Percentiles rank a stretch among this genome's conserved stretches.
phyloP scores from a whole-genome alignment of 1,139 yeast species.

The Yamadazyma dushanensis region DNA sequence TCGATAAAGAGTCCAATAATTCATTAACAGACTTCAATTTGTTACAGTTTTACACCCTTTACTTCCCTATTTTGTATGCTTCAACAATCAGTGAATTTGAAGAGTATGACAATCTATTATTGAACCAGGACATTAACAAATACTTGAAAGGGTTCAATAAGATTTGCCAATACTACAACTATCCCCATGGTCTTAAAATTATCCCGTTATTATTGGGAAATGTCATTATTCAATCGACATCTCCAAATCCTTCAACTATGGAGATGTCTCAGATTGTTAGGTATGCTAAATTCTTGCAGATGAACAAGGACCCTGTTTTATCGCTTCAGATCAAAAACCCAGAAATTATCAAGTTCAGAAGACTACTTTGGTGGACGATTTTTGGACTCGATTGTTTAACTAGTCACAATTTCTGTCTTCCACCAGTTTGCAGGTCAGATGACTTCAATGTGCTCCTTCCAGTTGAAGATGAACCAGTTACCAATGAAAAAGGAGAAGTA shows the following conservation, averaged over 20 bases:
- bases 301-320: constrained; percentile 59
- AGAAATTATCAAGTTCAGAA: constrained; percentile 50
- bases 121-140: constrained; percentile 51
- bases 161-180: constrained; percentile 50
- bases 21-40: constrained; percentile 28
- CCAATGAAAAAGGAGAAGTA: constrained; percentile 23
- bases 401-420: constrained; percentile 55
- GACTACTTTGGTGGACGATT: constrained; percentile 67
- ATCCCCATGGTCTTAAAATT: constrained; percentile 52
- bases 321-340: constrained; percentile 49
- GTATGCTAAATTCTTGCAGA: constrained; percentile 54
- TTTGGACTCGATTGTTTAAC: constrained; percentile 60
- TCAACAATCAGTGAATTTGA: constrained; percentile 57
- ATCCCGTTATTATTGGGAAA: constrained; percentile 49
- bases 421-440: constrained; percentile 54
- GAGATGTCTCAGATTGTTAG: constrained; percentile 51
- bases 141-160: constrained; percentile 49
- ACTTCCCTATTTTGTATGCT: constrained; percentile 54
- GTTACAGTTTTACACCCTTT: constrained; percentile 47
- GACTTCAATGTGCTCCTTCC: constrained; percentile 61
- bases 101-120: constrained; percentile 47
- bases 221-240: constrained; percentile 54
- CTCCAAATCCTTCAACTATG: constrained; percentile 56
- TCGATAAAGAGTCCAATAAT: constrained; percentile 17
- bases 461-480: constrained; percentile 43